Conservation (phyloP, 1,139 yeast genomes). For the Arxiozyma slooffiae region DNA sequence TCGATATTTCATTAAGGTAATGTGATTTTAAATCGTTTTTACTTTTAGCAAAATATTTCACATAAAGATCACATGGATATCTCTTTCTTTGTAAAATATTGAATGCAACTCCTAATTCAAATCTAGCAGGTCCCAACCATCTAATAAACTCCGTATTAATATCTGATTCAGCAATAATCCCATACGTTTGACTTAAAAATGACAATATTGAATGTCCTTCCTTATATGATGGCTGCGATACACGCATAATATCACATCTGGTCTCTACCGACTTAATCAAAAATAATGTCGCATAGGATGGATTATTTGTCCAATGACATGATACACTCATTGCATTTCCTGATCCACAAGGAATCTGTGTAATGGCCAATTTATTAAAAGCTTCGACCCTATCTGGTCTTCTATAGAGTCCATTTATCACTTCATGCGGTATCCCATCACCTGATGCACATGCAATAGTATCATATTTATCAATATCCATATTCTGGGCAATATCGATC, state of each 20-base stretch:
- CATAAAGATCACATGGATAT: constrained; percentile 77
- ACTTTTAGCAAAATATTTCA: constrained; percentile 51
- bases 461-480: constrained; percentile 57
- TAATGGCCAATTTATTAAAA: constrained; percentile 55
- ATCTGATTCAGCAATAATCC: constrained; percentile 88
- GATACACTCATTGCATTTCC: constrained; percentile 88
- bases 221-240: constrained; percentile 44
- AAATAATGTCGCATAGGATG: constrained; percentile 58
- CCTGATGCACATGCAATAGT: constrained; percentile 87
- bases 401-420: constrained; percentile 69
- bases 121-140: constrained; percentile 79
- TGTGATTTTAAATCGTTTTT: constrained; percentile 45
- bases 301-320: constrained; percentile 62
- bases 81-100: constrained; percentile 48
- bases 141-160: constrained; percentile 85
- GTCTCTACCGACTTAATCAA: constrained; percentile 60
- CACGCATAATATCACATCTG: constrained; percentile 73
- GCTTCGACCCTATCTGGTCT: constrained; percentile 57
- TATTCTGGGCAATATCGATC: constrained; percentile 49
- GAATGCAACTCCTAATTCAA: constrained; percentile 68
- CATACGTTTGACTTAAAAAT: constrained; percentile 78
- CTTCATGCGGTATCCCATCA: constrained; percentile 94
- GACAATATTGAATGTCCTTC: constrained; percentile 40
- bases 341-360: constrained; percentile 91
- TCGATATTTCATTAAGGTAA: constrained; percentile 35